Evolutionary conservation across 2,329 filamentous ascomycete genomes (phyloP), one percentile per base, ranked within the genome.

Genomic region (Diaporthe ilicicola): DNA sequence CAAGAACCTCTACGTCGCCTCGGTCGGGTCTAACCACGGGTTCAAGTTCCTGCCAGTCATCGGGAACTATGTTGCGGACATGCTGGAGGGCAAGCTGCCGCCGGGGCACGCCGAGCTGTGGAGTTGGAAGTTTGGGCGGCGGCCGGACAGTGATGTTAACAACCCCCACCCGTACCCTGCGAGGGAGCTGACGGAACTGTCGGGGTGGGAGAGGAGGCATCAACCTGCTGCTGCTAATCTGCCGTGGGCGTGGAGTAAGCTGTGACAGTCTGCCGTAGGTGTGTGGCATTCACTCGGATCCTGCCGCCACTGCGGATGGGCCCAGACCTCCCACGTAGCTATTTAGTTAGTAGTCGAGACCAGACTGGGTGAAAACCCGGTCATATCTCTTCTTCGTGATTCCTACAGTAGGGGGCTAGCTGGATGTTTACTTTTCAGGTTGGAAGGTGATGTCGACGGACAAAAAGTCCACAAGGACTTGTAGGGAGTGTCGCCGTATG

Each of bases 1-100:
- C 19, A 54, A 74, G 50, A 78, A 79, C 64, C 79, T 86, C 34
- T 84, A 86, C 77, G 75, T 86, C 53, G 85, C 84, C 8, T 86
- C 84, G 1, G 84, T 84, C 42, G 84, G 84, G 46, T 84, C 82
- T 69, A 85, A 85, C 15, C 85, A 87, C 70, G 84, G 76, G 8
- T 86, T 81, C 76, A 86, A 86, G 71, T 86, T 86, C 78, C 79
- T 86, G 76, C 84, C 84, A 15, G 81, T 86, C 17, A 76, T 86
- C 15, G 84, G 84, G 17, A 82, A 85, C 59, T 84, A 84, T 74
- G 78, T 86, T 69, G 82, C 84, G 29, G 82, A 84, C 72, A 82
- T 82, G 13, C 73, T 87, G 13, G 81, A 85, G 74, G 81, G 82
- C 2, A 80, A 74, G 12, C 77, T 86, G 37, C 72, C 81, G 82